A percentile compares a stretch with the other conserved stretches of the same genome.
phyloP scores from a whole-genome alignment of 169 alveolate species.

The Amoebophrya sp. region DNA sequence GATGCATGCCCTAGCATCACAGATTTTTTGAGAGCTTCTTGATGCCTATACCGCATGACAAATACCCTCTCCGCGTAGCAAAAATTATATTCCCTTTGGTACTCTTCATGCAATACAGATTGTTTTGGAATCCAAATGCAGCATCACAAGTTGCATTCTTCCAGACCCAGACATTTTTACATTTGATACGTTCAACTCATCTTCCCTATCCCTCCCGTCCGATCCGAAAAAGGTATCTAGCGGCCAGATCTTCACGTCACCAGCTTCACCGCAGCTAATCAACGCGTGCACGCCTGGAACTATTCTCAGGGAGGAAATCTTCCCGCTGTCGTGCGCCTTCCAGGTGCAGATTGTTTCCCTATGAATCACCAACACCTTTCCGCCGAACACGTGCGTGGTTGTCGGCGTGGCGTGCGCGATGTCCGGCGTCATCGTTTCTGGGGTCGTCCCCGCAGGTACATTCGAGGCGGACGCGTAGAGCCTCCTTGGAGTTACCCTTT shows the following conservation, averaged over 20 bases:
- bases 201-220: background rate
- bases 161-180: too few species aligned
- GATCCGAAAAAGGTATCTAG: background rate
- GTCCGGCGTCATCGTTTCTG: background rate
- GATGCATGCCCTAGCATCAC: too few species aligned
- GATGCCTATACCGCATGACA: too few species aligned
- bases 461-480: too few species aligned
- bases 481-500: background rate
- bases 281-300: background rate
- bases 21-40: too few species aligned
- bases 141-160: too few species aligned
- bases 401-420: too few species aligned
- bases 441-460: too few species aligned
- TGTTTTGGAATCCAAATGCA: too few species aligned
- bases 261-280: background rate
- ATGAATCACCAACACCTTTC: background rate
- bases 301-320: background rate
- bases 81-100: too few species aligned
- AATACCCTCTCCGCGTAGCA: too few species aligned
- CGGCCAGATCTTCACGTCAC: conserved; percentile 9
- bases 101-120: too few species aligned
- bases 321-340: background rate
- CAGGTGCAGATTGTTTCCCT: background rate
- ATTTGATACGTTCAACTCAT: background rate
- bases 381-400: background rate